A percentile compares a stretch with the other conserved stretches of the same genome.
Evolutionary conservation across 192 early-diverging fungal genomes (phyloP).

Genomic region (Kickxella alabastrina): DNA sequence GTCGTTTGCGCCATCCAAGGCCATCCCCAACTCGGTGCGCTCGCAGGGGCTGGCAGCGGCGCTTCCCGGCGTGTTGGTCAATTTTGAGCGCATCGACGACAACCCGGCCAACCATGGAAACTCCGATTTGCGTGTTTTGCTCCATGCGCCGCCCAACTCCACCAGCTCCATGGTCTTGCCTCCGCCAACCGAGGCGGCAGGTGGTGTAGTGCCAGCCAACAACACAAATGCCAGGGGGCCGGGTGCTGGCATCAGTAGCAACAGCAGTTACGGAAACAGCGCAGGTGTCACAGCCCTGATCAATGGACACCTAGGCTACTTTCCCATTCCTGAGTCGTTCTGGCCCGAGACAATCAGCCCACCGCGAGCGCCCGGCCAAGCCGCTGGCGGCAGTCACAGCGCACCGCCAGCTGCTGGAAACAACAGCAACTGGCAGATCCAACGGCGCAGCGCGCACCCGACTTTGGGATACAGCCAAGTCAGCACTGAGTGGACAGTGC

Average conservation of each 20-base stretch:
- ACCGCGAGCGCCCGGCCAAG: conserved; percentile 8
- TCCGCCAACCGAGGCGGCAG: conserved; percentile 28
- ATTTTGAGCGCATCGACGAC: conserved; percentile 61
- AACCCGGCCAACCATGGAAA: conserved; percentile 37
- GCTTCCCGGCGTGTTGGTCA: conserved; percentile 57
- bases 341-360: conserved; percentile 55
- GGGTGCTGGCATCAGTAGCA: background rate
- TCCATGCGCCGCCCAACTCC: conserved; percentile 31
- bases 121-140: conserved; percentile 32
- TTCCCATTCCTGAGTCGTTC: conserved; percentile 74
- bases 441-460: conserved; percentile 60
- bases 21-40: conserved; percentile 12
- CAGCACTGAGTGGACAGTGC: conserved; percentile 58
- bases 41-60: conserved; percentile 18
- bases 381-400: background rate
- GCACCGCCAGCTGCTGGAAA: background rate
- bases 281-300: conserved; percentile 38
- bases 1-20: conserved; percentile 36
- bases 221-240: background rate
- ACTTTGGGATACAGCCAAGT: conserved; percentile 55
- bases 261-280: conserved; percentile 26
- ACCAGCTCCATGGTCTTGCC: conserved; percentile 36
- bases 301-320: conserved; percentile 51
- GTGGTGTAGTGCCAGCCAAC: too few species aligned
- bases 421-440: conserved; percentile 33